phyloP scores from a whole-genome alignment of 768 basidiomycete genomes.

The Mycena indigotica region DNA sequence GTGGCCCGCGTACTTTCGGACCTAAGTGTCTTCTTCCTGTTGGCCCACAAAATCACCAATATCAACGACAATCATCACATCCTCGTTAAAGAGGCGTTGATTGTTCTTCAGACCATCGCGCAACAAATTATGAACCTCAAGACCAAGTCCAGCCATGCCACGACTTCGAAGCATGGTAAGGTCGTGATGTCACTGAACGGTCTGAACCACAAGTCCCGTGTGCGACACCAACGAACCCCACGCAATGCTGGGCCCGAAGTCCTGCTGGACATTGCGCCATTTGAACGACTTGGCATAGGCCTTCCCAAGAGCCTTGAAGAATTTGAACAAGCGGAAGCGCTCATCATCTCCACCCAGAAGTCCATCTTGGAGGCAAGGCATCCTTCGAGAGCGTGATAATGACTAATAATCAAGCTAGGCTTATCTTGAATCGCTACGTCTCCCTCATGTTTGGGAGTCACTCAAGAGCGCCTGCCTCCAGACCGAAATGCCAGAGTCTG shows the following conservation, averaged over 20 bases:
- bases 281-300: slow-evolving; percentile 6
- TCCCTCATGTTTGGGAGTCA: slow-evolving; percentile 8
- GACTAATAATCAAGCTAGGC: too few species aligned
- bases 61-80: slow-evolving; percentile 4
- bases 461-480: slow-evolving; percentile 7
- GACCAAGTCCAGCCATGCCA: background rate
- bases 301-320: slow-evolving; percentile 10
- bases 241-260: too few species aligned
- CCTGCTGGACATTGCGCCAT: background rate
- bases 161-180: slow-evolving; percentile 2
- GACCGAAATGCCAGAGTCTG: background rate
- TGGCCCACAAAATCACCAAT: background rate
- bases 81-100: slow-evolving; percentile 13
- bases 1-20: background rate
- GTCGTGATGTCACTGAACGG: too few species aligned
- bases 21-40: slow-evolving; percentile 10
- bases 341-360: slow-evolving; percentile 14
- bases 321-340: background rate
- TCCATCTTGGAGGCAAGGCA: slow-evolving; percentile 16
- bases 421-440: slow-evolving; percentile 15
- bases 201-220: too few species aligned
- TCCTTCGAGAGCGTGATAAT: too few species aligned
- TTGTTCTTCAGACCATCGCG: background rate
- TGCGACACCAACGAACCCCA: too few species aligned
- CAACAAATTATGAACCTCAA: background rate